Conservation (phyloP, 352 stramenopile species). For the Globisporangium iwayamae region DNA sequence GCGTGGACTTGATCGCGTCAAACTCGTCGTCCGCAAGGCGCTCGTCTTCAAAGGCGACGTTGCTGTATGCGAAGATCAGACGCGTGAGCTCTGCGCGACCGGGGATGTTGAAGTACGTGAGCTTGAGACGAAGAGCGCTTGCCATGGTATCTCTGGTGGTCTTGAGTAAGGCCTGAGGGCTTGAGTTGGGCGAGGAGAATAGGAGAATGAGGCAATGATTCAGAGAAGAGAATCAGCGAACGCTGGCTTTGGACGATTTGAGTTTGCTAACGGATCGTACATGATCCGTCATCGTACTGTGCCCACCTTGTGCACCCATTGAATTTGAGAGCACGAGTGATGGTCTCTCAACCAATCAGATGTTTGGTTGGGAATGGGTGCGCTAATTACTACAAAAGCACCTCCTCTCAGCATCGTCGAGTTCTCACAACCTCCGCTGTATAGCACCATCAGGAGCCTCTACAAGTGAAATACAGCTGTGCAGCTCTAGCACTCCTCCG, state of each 20-base stretch:
- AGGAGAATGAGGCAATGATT: neutral
- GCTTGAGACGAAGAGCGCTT: neutral
- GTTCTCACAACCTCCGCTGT: no score
- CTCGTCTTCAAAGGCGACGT: neutral
- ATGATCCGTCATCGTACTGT: neutral
- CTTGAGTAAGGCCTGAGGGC: neutral
- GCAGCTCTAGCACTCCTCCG: no score
- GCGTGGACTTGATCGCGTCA: slow-evolving; percentile 2
- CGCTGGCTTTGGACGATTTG: no score
- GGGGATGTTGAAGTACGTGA: slow-evolving; percentile 4
- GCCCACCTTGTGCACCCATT: neutral
- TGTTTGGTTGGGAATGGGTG: neutral
- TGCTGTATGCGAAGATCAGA: neutral
- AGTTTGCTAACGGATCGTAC: neutral
- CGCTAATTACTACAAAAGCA: no score
- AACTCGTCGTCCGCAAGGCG: neutral
- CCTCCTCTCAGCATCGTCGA: neutral
- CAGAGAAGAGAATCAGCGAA: neutral
- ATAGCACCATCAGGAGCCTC: no score
- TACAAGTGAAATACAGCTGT: no score
- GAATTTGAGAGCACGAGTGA: neutral
- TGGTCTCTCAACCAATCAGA: neutral
- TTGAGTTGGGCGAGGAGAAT: neutral
- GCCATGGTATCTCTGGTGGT: neutral
- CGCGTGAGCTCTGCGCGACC: slow-evolving; percentile 2